A percentile compares a stretch with the other conserved stretches of the same genome.
Evolutionary conservation across 192 early-diverging fungal species (phyloP).

Genomic region (Linnemannia zychae): DNA sequence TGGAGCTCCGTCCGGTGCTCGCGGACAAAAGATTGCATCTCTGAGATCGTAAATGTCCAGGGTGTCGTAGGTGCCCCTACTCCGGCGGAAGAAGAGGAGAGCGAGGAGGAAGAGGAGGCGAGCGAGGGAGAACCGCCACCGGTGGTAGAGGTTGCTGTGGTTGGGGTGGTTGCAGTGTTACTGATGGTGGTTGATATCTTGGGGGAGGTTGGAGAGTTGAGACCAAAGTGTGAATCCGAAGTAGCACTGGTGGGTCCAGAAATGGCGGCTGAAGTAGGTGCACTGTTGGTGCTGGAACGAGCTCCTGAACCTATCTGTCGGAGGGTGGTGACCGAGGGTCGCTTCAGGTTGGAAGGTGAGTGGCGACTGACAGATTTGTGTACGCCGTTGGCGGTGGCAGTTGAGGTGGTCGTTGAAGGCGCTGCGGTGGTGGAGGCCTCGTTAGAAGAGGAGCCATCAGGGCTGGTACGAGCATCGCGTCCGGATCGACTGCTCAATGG

Average conservation of each 20-base stretch:
- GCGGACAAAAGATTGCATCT: slow-evolving; percentile 73
- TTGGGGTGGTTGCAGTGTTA: neutral
- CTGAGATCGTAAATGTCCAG: slow-evolving; percentile 43
- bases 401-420: neutral
- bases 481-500: slow-evolving; percentile 21
- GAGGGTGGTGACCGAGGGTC: slow-evolving; percentile 40
- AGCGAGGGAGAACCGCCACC: neutral
- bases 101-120: neutral
- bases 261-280: neutral
- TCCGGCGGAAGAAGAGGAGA: neutral
- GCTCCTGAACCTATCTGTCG: slow-evolving; percentile 6
- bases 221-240: slow-evolving; percentile 21
- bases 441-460: slow-evolving; percentile 18
- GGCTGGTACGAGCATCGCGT: slow-evolving; percentile 22
- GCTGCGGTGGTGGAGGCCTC: neutral
- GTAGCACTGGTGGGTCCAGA: slow-evolving; percentile 15
- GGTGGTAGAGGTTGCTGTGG: neutral
- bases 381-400: neutral
- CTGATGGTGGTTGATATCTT: slow-evolving; percentile 13
- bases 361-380: neutral
- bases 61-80: neutral
- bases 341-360: slow-evolving; percentile 34
- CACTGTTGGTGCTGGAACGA: neutral
- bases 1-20: slow-evolving; percentile 75
- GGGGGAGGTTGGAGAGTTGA: slow-evolving; percentile 33